Evolutionary conservation across 306 rosid species (phyloP).

Genomic region (Gynostemma pentaphyllum): DNA sequence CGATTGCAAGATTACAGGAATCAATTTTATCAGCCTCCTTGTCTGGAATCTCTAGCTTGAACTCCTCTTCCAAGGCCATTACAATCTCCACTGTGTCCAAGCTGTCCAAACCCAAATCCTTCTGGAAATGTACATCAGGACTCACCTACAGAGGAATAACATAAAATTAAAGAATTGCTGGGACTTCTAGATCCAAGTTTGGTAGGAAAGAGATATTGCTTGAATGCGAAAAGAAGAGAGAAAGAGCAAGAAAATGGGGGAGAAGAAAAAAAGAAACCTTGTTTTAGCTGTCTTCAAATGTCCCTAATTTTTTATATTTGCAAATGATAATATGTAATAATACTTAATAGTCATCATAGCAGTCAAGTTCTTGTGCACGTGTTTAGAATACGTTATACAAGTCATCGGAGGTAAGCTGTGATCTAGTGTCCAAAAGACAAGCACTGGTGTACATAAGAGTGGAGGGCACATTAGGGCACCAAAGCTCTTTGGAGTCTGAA

Average conservation of each 20-base stretch:
- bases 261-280: no score
- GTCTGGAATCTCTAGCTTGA: constrained; percentile 96
- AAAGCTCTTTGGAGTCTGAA: not conserved
- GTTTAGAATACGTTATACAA: not conserved
- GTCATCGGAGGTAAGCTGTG: not conserved
- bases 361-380: not conserved
- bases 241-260: not conserved
- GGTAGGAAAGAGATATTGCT: not conserved
- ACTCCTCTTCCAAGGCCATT: constrained; percentile 94
- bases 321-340: not conserved
- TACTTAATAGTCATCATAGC: not conserved
- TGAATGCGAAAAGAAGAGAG: not conserved
- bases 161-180: constrained; percentile 6
- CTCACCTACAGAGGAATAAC: constrained; percentile 42
- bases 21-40: constrained; percentile 86
- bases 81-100: constrained; percentile 95
- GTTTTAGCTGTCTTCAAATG: not conserved
- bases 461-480: not conserved
- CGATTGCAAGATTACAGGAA: constrained; percentile 68
- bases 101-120: constrained; percentile 94
- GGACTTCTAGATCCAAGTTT: not conserved
- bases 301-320: not conserved
- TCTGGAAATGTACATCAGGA: constrained; percentile 74
- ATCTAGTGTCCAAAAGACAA: not conserved
- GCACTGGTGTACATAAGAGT: not conserved